Percentiles rank a stretch among this genome's conserved stretches.
These are phyloP conservation scores for Liriodendron chinense DNA, from an alignment of 164 flowering plant species.

Conservation along the genomic window DNA sequence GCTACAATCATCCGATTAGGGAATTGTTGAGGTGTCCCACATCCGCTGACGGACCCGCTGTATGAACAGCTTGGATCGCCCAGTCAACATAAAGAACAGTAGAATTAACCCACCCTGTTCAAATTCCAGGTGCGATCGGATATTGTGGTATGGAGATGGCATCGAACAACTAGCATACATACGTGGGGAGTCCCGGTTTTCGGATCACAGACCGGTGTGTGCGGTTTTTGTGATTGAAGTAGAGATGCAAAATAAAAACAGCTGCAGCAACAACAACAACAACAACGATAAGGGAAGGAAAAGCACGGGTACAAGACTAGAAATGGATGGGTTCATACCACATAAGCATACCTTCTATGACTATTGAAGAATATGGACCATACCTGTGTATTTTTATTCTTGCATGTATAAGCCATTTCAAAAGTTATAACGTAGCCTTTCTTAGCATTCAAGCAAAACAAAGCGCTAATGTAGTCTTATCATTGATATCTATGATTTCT, in stretches of 20 bases:
- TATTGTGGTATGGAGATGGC: constrained; percentile 80
- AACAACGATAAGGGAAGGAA: constrained; percentile 9
- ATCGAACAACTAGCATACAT: constrained; percentile 71
- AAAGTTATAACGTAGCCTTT: no score
- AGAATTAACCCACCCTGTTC: no score
- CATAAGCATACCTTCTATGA: constrained; percentile 32
- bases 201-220: constrained; percentile 95
- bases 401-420: neutral
- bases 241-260: constrained; percentile 8
- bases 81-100: no score
- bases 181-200: constrained; percentile 93
- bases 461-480: no score
- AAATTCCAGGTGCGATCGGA: constrained; percentile 83
- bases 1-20: no score
- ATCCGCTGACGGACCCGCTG: no score
- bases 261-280: neutral
- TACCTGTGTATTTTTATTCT: neutral
- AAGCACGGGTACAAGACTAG: constrained; percentile 5
- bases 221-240: constrained; percentile 46
- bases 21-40: no score
- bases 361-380: constrained; percentile 3
- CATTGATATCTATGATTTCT: no score
- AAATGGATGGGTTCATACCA: constrained; percentile 22
- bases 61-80: no score
- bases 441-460: no score